A percentile compares a stretch with the other conserved stretches of the same genome.
Conservation (phyloP, 2,329 filamentous ascomycete species). For the Fusarium sp. region DNA sequence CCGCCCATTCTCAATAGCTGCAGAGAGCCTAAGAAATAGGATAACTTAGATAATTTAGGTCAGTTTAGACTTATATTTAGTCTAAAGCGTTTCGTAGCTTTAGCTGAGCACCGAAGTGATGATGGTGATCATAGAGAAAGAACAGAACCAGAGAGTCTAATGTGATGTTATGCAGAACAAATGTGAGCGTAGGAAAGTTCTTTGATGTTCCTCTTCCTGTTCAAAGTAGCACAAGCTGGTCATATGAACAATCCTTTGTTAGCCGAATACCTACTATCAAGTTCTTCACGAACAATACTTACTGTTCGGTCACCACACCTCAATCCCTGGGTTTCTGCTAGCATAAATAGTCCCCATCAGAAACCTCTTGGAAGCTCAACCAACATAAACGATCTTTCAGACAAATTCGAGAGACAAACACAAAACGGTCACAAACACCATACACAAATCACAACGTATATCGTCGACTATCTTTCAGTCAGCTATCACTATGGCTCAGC, state of each 20-base stretch:
- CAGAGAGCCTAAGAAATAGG: too few relatives aligned
- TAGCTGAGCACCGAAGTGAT: too few relatives aligned
- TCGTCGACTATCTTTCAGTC: neutral
- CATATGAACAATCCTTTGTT: neutral
- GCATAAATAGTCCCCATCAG: neutral
- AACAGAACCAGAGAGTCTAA: neutral
- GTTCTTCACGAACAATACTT: neutral
- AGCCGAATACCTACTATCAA: neutral
- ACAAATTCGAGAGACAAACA: neutral
- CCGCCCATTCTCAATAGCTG: too few relatives aligned
- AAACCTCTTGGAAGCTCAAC: neutral
- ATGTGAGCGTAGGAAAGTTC: neutral
- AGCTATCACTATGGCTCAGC: neutral
- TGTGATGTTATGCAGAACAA: neutral
- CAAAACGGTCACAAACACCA: neutral
- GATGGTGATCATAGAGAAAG: neutral
- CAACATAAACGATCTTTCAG: neutral
- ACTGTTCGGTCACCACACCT: neutral
- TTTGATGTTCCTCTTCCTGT: neutral
- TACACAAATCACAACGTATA: neutral
- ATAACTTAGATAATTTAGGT: too few relatives aligned
- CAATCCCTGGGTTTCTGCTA: neutral
- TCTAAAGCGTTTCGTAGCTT: too few relatives aligned
- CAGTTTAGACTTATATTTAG: too few relatives aligned
- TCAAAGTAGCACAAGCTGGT: neutral